These are phyloP conservation scores for Amauroascus verrucosus DNA, from an alignment of 2,329 filamentous ascomycete genomes.

Conservation along the genomic window DNA sequence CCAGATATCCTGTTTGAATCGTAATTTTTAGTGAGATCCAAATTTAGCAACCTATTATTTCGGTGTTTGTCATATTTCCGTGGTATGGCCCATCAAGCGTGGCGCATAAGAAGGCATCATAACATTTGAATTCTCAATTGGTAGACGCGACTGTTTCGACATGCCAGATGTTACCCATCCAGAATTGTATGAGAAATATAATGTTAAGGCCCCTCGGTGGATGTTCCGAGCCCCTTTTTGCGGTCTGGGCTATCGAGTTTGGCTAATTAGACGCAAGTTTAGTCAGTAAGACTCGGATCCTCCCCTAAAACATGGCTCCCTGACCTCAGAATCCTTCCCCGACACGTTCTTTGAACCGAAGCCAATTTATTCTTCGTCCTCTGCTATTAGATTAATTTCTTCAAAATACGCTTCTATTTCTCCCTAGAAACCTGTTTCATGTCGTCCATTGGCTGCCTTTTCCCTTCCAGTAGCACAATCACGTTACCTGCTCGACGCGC, in stretches of 20 bases:
- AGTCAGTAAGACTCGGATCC: not conserved
- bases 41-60: too few relatives aligned
- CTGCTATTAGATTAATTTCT: not conserved
- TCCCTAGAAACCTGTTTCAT: not conserved
- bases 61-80: too few relatives aligned
- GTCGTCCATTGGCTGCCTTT: not conserved
- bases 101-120: too few relatives aligned
- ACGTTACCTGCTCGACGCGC: constrained; percentile 5
- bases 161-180: too few relatives aligned
- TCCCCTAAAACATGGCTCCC: not conserved
- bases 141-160: too few relatives aligned
- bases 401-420: not conserved
- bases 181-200: too few relatives aligned
- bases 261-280: not conserved
- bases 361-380: not conserved
- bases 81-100: too few relatives aligned
- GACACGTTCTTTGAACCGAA: not conserved
- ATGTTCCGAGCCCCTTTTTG: not conserved
- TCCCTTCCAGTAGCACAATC: not conserved
- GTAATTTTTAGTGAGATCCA: too few relatives aligned
- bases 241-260: not conserved
- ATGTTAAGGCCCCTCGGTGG: not conserved
- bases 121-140: too few relatives aligned
- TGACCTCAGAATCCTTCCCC: not conserved
- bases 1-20: too few relatives aligned